Base-by-base conservation (phyloP, 2,329 filamentous ascomycete species). In the Pyrenochaeta sp. region DNA sequence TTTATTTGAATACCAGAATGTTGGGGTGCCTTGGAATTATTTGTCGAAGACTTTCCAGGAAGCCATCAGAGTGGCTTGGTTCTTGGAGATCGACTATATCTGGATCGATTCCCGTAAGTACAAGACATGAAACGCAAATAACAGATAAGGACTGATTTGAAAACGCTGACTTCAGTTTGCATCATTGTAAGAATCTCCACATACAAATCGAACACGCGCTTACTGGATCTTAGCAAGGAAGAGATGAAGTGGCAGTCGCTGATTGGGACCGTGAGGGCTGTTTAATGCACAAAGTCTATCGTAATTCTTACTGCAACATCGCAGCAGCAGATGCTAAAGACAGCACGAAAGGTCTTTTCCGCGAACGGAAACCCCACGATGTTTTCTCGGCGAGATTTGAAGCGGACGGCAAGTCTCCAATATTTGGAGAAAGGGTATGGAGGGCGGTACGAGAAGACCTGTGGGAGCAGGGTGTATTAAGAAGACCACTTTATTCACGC, bases 271-370 rank as follows among this genome's bases (percentile, higher is more conserved):
- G 15, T 8, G 62, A 71, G 50, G 67, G 59, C 15, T 12, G 43
- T 10, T 42, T 62, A 10, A 73, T 72, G 71, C 64, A 71, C 49
- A 49, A 68, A 43, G 61, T 72, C 3, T 73, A 73, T 42, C 59
- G 66, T 2, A 56, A 66, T 39, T 64, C 62, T 5, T 65, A 65
- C 39, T 71, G 71, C 37, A 74, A 72, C 50, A 67, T 73, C 49
- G 65, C 61, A n/a, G 59, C 64, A 24, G 65, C 62, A 27, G 66
- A 71, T 53, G 63, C 69, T 1, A 10, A 28, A 15, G 51, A 72
- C 32, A 57, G 55, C 7, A 32, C 22, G 5, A 61, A 66, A 19
- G 69, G 69, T 1, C 42, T 70, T 2, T 72, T 71, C 50, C 58
- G 68, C 2, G 8, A 47, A 10, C 52, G 69, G 36, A 40, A 54